Evolutionary conservation across 2,329 filamentous ascomycete genomes (phyloP).

Genomic region (Colletotrichum scovillei): DNA sequence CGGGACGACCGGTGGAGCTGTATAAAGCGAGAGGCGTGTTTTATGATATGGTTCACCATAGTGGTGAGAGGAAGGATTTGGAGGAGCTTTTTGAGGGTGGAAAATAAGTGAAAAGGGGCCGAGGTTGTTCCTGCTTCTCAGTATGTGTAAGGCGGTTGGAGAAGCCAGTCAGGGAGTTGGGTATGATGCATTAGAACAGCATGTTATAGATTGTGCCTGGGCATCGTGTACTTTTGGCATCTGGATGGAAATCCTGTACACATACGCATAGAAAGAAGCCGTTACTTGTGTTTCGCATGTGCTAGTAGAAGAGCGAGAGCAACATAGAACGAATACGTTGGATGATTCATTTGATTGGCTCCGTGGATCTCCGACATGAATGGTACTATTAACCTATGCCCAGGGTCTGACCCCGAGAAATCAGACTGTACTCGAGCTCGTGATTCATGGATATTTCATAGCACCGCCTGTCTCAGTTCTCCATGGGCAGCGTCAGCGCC

Average conservation of each 20-base stretch:
- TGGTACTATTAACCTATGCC: too few relatives aligned
- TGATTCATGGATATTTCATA: too few relatives aligned
- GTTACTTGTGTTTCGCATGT: background rate
- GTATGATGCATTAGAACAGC: background rate
- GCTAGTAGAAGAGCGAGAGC: background rate
- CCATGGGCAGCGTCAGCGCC: too few relatives aligned
- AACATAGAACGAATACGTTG: too few relatives aligned
- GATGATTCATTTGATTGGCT: too few relatives aligned
- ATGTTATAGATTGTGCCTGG: background rate
- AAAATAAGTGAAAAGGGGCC: background rate
- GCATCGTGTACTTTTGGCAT: background rate
- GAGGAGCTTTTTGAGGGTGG: slow-evolving; percentile 45
- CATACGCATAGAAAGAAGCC: background rate
- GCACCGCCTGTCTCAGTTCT: too few relatives aligned
- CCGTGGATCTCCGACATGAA: too few relatives aligned
- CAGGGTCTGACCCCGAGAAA: too few relatives aligned
- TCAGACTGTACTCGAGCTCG: too few relatives aligned
- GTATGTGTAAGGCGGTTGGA: background rate
- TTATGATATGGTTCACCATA: slow-evolving; percentile 66
- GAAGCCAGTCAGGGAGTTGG: background rate
- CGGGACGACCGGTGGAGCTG: slow-evolving; percentile 59
- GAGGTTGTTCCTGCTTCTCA: background rate
- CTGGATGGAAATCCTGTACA: background rate
- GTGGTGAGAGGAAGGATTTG: slow-evolving; percentile 62
- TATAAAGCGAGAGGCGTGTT: slow-evolving; percentile 59